phyloP scores from a whole-genome alignment of 2,329 filamentous ascomycete species.

The Ophiostoma triangulosporum region DNA sequence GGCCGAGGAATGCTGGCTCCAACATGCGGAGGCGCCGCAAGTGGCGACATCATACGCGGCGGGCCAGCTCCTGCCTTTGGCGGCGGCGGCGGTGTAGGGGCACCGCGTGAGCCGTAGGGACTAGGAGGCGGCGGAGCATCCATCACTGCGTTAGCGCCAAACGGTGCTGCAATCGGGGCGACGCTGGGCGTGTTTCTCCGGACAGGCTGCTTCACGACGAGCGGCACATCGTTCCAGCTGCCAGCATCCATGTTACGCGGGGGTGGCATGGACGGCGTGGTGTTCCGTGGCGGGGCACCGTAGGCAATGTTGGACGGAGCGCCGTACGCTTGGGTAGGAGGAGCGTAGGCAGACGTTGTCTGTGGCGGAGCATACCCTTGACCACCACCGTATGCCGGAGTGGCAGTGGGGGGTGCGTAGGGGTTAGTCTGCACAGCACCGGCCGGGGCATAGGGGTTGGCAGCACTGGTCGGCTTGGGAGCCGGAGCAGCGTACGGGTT shows the following conservation, averaged over 20 bases:
- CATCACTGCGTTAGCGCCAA: conserved; percentile 44
- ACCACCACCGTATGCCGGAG: conserved; percentile 9
- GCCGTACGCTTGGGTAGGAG: conserved; percentile 27
- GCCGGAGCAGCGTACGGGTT: conserved; percentile 24
- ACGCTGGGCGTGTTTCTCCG: conserved; percentile 62
- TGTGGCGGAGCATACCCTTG: conserved; percentile 26
- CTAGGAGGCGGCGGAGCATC: conserved; percentile 45
- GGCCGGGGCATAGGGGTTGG: conserved; percentile 25
- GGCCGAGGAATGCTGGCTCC: conserved; percentile 33
- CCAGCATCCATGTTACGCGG: conserved; percentile 59
- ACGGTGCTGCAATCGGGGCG: conserved; percentile 60
- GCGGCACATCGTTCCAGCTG: conserved; percentile 90
- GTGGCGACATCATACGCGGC: conserved; percentile 60
- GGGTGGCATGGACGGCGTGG: conserved; percentile 47
- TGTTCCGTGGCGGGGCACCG: conserved; percentile 37
- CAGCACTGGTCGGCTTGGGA: conserved; percentile 17
- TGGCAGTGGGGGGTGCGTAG: conserved; percentile 29
- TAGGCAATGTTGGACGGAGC: conserved; percentile 21
- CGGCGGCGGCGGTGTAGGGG: conserved; percentile 56
- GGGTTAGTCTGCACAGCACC: conserved; percentile 21
- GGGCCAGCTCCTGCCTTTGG: conserved; percentile 55
- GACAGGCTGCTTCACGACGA: conserved; percentile 61
- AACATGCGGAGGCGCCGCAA: conserved; percentile 42
- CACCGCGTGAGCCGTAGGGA: conserved; percentile 35
- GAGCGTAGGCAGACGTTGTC: conserved; percentile 13